Evolutionary conservation across 2,329 filamentous ascomycete species (phyloP).

Genomic region (Blastomyces emzantsi): DNA sequence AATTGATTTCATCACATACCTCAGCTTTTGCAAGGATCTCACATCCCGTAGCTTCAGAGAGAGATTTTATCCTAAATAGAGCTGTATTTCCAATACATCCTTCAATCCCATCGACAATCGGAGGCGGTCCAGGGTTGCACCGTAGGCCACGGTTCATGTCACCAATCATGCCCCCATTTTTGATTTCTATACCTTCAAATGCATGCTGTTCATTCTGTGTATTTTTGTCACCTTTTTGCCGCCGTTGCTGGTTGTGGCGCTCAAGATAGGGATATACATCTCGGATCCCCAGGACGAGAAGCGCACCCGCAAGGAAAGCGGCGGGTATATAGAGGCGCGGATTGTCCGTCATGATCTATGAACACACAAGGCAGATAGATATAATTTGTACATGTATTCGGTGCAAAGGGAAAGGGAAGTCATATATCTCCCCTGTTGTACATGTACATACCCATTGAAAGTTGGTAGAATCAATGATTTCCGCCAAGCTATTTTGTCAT

Average conservation of each 20-base stretch:
- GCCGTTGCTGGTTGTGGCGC: conserved; percentile 48
- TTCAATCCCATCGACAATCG: conserved; percentile 70
- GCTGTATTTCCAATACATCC: conserved; percentile 91
- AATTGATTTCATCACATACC: conserved; percentile 28
- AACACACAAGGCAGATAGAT: not conserved
- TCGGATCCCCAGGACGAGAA: conserved; percentile 68
- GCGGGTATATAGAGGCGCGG: conserved; percentile 24
- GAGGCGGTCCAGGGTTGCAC: conserved; percentile 28
- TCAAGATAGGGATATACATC: conserved; percentile 68
- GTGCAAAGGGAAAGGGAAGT: not conserved
- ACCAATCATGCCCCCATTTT: conserved; percentile 34
- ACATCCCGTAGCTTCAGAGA: conserved; percentile 80
- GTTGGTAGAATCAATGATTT: not conserved
- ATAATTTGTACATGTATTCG: not conserved
- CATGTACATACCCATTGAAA: not conserved
- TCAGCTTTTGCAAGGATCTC: conserved; percentile 90
- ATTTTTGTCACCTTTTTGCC: conserved; percentile 18
- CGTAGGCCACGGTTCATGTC: conserved; percentile 10
- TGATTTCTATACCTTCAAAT: conserved; percentile 31
- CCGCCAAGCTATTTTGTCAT: conserved; percentile 7
- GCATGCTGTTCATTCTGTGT: not conserved
- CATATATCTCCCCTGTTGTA: conserved; percentile 4
- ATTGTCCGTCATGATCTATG: conserved; percentile 25
- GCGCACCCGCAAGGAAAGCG: conserved; percentile 70
- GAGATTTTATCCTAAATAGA: conserved; percentile 71